Evolutionary conservation across 768 basidiomycete species (phyloP).

Genomic region (Boletus huronensis): DNA sequence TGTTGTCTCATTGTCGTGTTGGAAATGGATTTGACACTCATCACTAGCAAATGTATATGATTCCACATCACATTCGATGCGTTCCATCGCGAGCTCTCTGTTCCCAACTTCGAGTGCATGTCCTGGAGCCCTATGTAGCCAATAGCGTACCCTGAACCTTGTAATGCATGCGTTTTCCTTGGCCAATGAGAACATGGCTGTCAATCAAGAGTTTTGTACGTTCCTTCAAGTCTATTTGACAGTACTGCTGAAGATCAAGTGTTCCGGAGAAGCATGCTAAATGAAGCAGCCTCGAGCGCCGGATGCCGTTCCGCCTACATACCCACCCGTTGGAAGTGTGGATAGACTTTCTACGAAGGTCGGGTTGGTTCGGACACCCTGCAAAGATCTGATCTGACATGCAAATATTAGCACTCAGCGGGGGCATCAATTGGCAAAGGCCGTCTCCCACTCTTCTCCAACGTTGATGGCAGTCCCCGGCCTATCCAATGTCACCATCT

Average conservation of each 20-base stretch:
- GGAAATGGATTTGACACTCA: conserved; percentile 6
- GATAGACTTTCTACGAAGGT: not conserved
- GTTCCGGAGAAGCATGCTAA: not conserved
- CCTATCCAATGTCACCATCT: conserved; percentile 50
- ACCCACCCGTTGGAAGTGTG: no score
- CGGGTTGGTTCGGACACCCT: not conserved
- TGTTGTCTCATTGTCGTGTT: conserved; percentile 27
- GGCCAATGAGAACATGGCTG: not conserved
- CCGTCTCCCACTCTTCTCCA: conserved; percentile 9
- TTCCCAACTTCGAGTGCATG: not conserved
- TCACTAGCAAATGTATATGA: conserved; percentile 3
- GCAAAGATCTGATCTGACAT: conserved; percentile 11
- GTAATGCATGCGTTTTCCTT: conserved; percentile 3
- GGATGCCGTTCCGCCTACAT: not conserved
- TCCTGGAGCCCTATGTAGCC: conserved; percentile 4
- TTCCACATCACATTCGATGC: not conserved
- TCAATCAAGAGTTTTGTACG: not conserved
- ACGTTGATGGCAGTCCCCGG: conserved; percentile 24
- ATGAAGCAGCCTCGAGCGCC: not conserved
- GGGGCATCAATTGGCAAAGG: not conserved
- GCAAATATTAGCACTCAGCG: conserved; percentile 12
- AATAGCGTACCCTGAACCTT: conserved; percentile 6
- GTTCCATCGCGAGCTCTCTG: not conserved
- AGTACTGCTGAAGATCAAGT: not conserved
- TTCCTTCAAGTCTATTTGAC: not conserved